Percentiles rank a stretch among this genome's conserved stretches.
These are phyloP conservation scores for Cercospora canescens DNA, from an alignment of 2,329 filamentous ascomycete species.

Conservation along the genomic window DNA sequence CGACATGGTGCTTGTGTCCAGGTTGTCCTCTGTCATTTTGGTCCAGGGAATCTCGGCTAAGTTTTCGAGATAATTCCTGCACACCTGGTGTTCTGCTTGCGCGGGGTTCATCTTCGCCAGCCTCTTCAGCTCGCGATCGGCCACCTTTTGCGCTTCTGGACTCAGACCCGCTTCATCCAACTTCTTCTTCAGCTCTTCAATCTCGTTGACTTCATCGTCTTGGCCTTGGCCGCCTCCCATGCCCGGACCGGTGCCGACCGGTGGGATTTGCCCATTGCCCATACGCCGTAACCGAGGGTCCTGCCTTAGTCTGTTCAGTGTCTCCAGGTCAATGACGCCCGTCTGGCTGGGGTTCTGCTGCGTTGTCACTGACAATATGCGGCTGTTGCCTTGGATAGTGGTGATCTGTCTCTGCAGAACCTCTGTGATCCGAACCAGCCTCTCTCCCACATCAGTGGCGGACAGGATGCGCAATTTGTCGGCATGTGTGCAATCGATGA, in stretches of 20 bases:
- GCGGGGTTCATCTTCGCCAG: constrained; percentile 94
- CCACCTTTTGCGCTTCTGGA: constrained; percentile 84
- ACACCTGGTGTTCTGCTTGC: constrained; percentile 94
- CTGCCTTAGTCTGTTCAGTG: constrained; percentile 45
- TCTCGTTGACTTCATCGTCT: constrained; percentile 82
- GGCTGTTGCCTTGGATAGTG: constrained; percentile 82
- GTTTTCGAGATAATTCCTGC: constrained; percentile 90
- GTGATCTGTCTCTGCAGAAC: constrained; percentile 80
- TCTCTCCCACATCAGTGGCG: constrained; percentile 74
- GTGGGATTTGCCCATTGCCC: constrained; percentile 33
- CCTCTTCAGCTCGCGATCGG: constrained; percentile 81
- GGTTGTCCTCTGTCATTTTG: constrained; percentile 77
- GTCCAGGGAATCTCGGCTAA: constrained; percentile 93
- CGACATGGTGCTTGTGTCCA: constrained; percentile 76
- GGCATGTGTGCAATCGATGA: constrained; percentile 82
- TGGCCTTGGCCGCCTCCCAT: constrained; percentile 45
- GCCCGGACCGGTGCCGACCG: constrained; percentile 35
- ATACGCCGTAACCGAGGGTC: constrained; percentile 42
- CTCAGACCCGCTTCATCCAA: constrained; percentile 79
- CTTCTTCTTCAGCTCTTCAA: constrained; percentile 88
- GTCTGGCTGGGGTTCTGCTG: constrained; percentile 47
- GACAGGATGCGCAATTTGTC: constrained; percentile 87
- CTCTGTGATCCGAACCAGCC: constrained; percentile 79
- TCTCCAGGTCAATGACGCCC: constrained; percentile 45
- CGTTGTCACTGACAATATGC: constrained; percentile 75